Evolutionary conservation across 164 flowering plant genomes (phyloP), one percentile per base, ranked within the genome.

Genomic region (Houttuynia cordata): DNA sequence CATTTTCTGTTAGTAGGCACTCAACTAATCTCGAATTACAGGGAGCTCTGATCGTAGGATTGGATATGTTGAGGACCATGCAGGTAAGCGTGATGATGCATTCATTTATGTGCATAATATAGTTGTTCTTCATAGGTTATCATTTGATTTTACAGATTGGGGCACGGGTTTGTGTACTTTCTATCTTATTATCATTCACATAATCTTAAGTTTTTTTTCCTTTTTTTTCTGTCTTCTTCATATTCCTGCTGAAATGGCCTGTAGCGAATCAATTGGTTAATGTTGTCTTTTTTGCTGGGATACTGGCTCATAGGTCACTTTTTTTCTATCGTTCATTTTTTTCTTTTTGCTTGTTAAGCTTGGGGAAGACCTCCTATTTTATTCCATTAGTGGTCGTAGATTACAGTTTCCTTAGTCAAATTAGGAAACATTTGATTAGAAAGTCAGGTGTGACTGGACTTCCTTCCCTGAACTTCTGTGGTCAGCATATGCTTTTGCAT

Each of bases 21-120:
- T 51, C n/a, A 9, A 24, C 7, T 25, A 59, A 20, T 24, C 57
- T 64, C 14, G 62, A 54, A 51, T 70, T 71, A 13, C 69, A 91
- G 98, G 98, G 98, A 30, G 77, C 83, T 25, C 74, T 78, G 58
- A 62, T 92, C 17, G 75, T 92, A 58, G 96, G 96, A 51, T 76
- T 74, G 57, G 98, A 92, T 65, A 14, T 89, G 53, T 51, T 70
- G 71, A 76, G 85, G 68, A 78, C 86, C 30, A 62, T 74, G 54
- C 72, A 89, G 96, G 98, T 92, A 77, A 39, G 68, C 51, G 10
- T 51, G 4, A 47, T 30, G 18, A 10, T 59, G 34, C 22, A 10
- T 15, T 10, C 1, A 24, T 30, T 13, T 20, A 18, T 24, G 17
- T 58, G 50, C n/a, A 17, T n/a, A 40, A 39, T 41, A 12, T 19